Evolutionary conservation across 345 rosid genomes (phyloP), one percentile per base, ranked within the genome.

Genomic region (Reutealis trisperma): DNA sequence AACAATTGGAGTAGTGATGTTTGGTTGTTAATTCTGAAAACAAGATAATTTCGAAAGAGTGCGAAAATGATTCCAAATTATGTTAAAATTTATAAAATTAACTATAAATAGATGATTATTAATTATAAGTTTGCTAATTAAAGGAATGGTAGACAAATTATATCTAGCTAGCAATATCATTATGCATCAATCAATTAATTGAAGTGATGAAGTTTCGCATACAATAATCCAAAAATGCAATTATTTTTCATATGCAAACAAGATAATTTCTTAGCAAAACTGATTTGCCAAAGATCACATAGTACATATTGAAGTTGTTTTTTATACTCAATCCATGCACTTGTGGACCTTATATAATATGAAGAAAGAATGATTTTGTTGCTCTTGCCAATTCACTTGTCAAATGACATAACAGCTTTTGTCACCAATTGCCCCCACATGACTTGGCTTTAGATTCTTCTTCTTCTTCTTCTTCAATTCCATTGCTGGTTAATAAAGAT

Each of bases 331-430:
- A 41, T 64, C 11, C 15, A 27, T 72, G 37, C 75, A 64, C 63
- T 73, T 65, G 79, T 83, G 84, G 84, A 80, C 80, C 77, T 59
- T 25, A 22, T 25, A 22, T 37, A 37, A 37, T 37, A 37, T 24
- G 51, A 70, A 72, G 75, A 71, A 66, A 65, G 64, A 72, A 79
- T 81, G 75, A 79, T 77, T 77, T 37, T 60, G 61, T 74, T 82
- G 61, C 41, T 62, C 64, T 79, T 83, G 66, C 69, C 67, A 70
- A 51, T 76, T 72, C 81, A 63, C 41, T 74, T 83, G 77, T 83
- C 86, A 78, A 82, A 15, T 60, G 83, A 79, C 79, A 67, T 27
- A 71, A 78, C 84, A 84, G 67, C 74, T 84, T 79, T 74, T 74
- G 80, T 80, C 78, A 72, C 70, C 45, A 63, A 68, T 42, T 62